These are phyloP conservation scores for Calonectria leucothoes DNA, from an alignment of 2,329 filamentous ascomycete species.

Conservation along the genomic window DNA sequence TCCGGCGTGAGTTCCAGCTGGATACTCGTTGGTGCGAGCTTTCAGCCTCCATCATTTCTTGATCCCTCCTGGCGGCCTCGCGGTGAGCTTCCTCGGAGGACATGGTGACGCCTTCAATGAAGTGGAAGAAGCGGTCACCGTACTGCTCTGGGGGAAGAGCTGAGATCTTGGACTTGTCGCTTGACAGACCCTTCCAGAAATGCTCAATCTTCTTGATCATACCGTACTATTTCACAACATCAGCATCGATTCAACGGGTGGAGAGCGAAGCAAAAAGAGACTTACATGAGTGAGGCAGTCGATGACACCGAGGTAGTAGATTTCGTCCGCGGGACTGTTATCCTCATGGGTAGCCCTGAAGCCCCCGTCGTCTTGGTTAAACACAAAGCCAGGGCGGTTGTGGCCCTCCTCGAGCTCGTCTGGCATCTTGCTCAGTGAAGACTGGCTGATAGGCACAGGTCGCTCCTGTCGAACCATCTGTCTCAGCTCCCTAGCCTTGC, in stretches of 20 bases:
- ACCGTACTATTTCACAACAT: constrained; percentile 75
- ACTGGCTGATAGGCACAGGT: constrained; percentile 91
- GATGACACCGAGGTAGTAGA: constrained; percentile 98
- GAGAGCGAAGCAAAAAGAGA: constrained; percentile 36
- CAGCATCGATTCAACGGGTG: constrained; percentile 28
- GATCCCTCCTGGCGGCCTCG: constrained; percentile 70
- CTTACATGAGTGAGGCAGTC: constrained; percentile 97
- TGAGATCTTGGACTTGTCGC: constrained; percentile 88
- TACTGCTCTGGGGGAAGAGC: constrained; percentile 91
- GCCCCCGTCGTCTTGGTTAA: constrained; percentile 94
- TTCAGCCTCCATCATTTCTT: constrained; percentile 62
- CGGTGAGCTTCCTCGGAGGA: constrained; percentile 84
- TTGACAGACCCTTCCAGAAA: constrained; percentile 93
- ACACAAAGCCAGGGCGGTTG: constrained; percentile 78
- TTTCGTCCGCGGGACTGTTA: constrained; percentile 84
- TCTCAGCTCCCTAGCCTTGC: constrained; percentile 90
- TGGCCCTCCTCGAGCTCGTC: constrained; percentile 85
- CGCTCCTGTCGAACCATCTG: constrained; percentile 94
- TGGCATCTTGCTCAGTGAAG: constrained; percentile 85
- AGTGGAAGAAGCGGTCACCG: constrained; percentile 92
- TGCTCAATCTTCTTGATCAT: constrained; percentile 95
- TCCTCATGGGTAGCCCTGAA: constrained; percentile 94
- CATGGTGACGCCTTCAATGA: constrained; percentile 92
- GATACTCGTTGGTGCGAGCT: constrained; percentile 49
- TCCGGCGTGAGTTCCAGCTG: constrained; percentile 51